Conservation (phyloP, 805 yeast species). For the Ogataea pilisensis region DNA sequence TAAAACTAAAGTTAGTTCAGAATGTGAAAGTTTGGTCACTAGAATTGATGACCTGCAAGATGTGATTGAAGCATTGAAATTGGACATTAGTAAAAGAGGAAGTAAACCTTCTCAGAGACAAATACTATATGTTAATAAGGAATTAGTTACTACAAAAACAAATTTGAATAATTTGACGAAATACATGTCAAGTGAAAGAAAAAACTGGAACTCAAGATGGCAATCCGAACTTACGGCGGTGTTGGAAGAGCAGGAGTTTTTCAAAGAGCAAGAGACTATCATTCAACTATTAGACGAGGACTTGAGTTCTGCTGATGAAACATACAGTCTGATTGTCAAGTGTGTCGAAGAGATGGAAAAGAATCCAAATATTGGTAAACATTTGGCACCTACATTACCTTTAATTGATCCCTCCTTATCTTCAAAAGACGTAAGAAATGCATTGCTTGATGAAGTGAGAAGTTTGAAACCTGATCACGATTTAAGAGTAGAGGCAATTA, state of each 20-base stretch:
- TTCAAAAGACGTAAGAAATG: conserved; percentile 60
- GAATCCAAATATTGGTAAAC: conserved; percentile 36
- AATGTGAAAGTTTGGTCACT: conserved; percentile 69
- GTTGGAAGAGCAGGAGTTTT: conserved; percentile 90
- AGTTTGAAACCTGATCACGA: conserved; percentile 83
- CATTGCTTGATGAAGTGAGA: conserved; percentile 73
- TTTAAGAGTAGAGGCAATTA: conserved; percentile 80
- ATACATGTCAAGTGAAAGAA: conserved; percentile 66
- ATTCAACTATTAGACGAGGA: conserved; percentile 78
- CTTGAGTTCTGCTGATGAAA: conserved; percentile 72
- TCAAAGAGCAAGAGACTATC: conserved; percentile 84
- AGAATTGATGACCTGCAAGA: conserved; percentile 91
- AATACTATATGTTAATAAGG: conserved; percentile 58
- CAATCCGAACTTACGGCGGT: conserved; percentile 85
- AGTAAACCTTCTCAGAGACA: conserved; percentile 77
- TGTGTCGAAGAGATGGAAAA: conserved; percentile 77
- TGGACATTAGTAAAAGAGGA: conserved; percentile 90
- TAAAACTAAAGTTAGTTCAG: conserved; percentile 66
- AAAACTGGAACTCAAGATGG: conserved; percentile 89
- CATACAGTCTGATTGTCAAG: conserved; percentile 74
- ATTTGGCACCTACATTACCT: conserved; percentile 35
- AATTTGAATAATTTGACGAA: conserved; percentile 51
- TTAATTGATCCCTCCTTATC: conserved; percentile 55
- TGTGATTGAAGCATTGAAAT: conserved; percentile 78
- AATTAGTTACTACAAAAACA: conserved; percentile 53